Base-by-base conservation (phyloP, 1,284 basidiomycete genomes). In the Kalmanozyma brasiliensis region DNA sequence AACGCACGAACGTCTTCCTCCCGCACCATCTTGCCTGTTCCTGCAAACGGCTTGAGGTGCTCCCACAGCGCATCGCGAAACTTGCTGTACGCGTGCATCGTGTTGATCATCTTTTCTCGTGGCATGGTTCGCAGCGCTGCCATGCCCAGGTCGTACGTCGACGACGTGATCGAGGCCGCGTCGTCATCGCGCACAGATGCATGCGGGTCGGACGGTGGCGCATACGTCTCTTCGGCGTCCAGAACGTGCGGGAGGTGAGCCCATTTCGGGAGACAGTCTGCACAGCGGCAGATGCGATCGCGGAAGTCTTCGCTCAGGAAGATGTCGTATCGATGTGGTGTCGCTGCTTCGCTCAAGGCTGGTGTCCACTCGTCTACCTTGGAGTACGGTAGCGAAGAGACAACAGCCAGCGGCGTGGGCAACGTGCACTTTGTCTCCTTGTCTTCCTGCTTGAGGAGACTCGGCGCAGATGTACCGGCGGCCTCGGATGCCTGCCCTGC, bases 121-220 rank as follows among this genome's bases (percentile, higher is more conserved):
- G 83, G 83, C 68, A 84, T 76, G 17, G 63, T 65, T 1, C 65
- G 67, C 36, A 84, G 73, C 23, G 82, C 82, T 19, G 78, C 78
- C 66, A 83, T 76, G n/a, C 81, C 83, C 26, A 83, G 71, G 44
- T 83, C 83, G 61, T 83, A 82, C 10, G 81, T 83, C 10, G 80
- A 81, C 52, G 73, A 70, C 8, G 65, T 62, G 42, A 57, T 47
- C 1, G 62, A 75, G 4, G 61, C 69, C 3, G 66, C 71, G 24
- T 77, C 78, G 43, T 69, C 61, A 8, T 67, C 74, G n/a, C 46
- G 57, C 36, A 68, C 65, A 0, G 68, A 72, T 6, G 53, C 60
- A 2, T 68, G 61, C 7, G 58, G 67, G 26, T 68, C 55, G 13
- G 49, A 64, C 1, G 82, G 80, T 32, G 83, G 82, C 2, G 79